phyloP scores from a whole-genome alignment of 2,329 filamentous ascomycete genomes.

The Alternaria sp. region DNA sequence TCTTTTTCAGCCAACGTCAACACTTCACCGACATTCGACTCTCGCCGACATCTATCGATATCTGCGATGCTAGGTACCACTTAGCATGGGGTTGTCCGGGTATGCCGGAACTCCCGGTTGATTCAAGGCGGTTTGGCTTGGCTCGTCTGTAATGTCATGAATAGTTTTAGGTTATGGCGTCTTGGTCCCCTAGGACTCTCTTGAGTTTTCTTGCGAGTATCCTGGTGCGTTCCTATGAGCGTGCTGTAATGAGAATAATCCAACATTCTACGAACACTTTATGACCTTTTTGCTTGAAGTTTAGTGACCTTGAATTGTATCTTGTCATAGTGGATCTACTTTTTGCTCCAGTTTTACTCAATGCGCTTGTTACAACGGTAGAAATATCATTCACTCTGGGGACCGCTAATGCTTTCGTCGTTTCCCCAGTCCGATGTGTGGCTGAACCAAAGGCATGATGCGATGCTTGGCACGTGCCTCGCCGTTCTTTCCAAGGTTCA shows the following conservation, averaged over 20 bases:
- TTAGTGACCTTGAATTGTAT: not conserved
- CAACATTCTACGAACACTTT: conserved; percentile 6
- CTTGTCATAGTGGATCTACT: no score
- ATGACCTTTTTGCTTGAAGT: not conserved
- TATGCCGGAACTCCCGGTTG: conserved; percentile 14
- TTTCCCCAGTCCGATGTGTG: not conserved
- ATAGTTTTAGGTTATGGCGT: conserved; percentile 20
- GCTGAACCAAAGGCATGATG: not conserved
- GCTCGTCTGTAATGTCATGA: conserved; percentile 18
- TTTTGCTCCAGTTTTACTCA: not conserved
- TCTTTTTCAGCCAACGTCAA: conserved; percentile 13
- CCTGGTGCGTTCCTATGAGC: conserved; percentile 13
- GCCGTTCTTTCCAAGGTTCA: conserved; percentile 20
- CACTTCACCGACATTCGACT: conserved; percentile 1
- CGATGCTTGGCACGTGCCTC: conserved; percentile 21
- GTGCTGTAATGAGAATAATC: conserved; percentile 21
- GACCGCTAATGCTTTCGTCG: no score
- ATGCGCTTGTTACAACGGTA: not conserved
- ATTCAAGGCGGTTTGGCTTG: conserved; percentile 6
- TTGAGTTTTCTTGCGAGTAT: conserved; percentile 4
- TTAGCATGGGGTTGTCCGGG: not conserved
- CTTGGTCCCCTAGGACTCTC: conserved; percentile 15
- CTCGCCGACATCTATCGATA: conserved; percentile 2
- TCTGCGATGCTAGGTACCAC: not conserved
- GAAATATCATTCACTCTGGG: no score